phyloP scores from a whole-genome alignment of 257 asterid species.

The Solanum tarapatanum region DNA sequence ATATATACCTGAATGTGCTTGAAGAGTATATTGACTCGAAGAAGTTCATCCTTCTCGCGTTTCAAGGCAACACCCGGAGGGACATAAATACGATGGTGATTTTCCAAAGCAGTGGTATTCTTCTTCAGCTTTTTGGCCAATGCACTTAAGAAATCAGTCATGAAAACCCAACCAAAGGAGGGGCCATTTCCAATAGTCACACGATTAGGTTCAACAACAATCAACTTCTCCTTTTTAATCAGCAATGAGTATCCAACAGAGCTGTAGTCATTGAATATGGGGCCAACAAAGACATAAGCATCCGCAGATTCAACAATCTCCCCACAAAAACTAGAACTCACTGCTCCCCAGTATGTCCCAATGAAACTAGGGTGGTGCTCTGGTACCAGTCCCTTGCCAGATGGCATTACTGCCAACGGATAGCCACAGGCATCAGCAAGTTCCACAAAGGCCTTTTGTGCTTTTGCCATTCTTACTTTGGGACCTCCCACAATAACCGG shows the following conservation, averaged over 20 bases:
- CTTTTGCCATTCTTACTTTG: conserved; percentile 16
- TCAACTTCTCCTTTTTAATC: conserved; percentile 19
- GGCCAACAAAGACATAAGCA: conserved; percentile 27
- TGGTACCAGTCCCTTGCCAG: conserved; percentile 21
- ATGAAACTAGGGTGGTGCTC: conserved; percentile 22
- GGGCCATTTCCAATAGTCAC: conserved; percentile 23
- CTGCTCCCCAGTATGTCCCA: conserved; percentile 30
- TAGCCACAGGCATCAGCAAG: conserved; percentile 18
- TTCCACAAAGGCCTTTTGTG: conserved; percentile 19
- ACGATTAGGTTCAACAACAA: conserved; percentile 15
- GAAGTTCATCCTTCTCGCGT: conserved; percentile 12
- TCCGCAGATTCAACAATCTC: conserved; percentile 27
- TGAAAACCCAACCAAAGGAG: conserved; percentile 25
- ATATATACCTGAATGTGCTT: conserved; percentile 20
- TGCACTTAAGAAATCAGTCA: conserved; percentile 16
- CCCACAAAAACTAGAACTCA: conserved; percentile 20
- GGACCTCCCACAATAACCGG: conserved; percentile 24
- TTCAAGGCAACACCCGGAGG: conserved; percentile 20
- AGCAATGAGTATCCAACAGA: conserved; percentile 24
- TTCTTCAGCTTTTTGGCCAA: conserved; percentile 16
- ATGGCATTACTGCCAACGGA: conserved; percentile 19
- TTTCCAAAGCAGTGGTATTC: conserved; percentile 19
- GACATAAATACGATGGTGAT: conserved; percentile 15
- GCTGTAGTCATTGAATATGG: conserved; percentile 27
- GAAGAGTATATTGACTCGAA: conserved; percentile 22